Evolutionary conservation across 179 eudicot species (phyloP).

Genomic region (Corrigiola litoralis): DNA sequence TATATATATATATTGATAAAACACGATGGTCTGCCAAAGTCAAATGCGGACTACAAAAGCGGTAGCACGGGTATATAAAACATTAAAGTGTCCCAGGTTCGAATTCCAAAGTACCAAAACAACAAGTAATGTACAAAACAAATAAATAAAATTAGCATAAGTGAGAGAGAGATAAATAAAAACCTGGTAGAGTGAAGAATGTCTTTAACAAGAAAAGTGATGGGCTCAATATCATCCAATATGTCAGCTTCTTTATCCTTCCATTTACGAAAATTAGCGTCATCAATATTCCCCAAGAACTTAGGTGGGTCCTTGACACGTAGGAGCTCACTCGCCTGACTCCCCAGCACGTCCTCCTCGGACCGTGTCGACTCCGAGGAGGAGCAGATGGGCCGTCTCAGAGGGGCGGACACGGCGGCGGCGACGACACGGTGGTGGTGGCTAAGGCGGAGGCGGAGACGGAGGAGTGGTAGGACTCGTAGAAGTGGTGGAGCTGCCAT

Average conservation of each 20-base stretch:
- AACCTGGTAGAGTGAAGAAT: constrained; percentile 74
- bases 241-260: constrained; percentile 53
- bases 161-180: neutral
- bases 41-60: no score
- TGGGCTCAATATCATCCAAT: constrained; percentile 50
- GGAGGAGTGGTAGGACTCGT: constrained; percentile 40
- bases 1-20: no score
- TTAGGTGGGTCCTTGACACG: constrained; percentile 33
- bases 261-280: constrained; percentile 48
- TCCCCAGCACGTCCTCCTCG: constrained; percentile 12
- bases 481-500: constrained; percentile 61
- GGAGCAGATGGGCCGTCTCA: constrained; percentile 29
- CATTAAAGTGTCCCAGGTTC: no score
- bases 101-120: no score
- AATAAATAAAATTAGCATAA: neutral
- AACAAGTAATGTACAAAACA: no score
- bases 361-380: constrained; percentile 26
- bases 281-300: constrained; percentile 24
- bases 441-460: constrained; percentile 35
- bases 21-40: no score
- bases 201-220: constrained; percentile 43
- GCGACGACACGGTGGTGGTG: constrained; percentile 26
- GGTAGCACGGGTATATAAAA: no score
- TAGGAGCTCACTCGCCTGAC: neutral
- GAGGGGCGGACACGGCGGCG: constrained; percentile 11